Base-by-base conservation (phyloP, 106 monocot genomes). In the Hemerocallis citrina region DNA sequence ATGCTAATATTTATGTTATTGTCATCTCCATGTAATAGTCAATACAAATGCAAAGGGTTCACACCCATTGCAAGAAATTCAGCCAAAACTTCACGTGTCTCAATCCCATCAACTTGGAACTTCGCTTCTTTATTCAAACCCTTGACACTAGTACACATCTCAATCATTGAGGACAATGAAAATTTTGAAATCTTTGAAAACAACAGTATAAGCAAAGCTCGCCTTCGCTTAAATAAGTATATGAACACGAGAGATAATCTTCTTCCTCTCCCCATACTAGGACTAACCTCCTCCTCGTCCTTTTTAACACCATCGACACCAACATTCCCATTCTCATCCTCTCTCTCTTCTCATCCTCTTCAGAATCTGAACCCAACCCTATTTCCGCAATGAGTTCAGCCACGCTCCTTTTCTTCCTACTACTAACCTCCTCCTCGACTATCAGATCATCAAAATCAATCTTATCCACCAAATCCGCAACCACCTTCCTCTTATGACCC, bases 201-300 rank as follows among this genome's bases (percentile, higher is more conserved):
- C n/a, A 16, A 15, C 55, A 57, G 36, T 34, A 33, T 36, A 35
- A 6, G 61, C 29, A n/a, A 17, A 28, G 0, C 9, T 25, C 63
- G 19, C 16, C 31, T n/a, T n/a, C n/a, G 13, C 38, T 21, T 63
- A 51, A 68, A 45, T 55, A 24, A 35, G 52, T 55, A 49, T 62
- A 62, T 43, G 93, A 89, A 37, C 63, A 68, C 0, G 86, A 95
- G 12, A 95, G 60, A 27, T 95, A 89, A 55, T 89, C 89, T 95
- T 55, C 89, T 46, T 42, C 86, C 81, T 35, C 94, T 59, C 42
- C 69, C 78, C 17, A 72, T 68, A 6, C 67, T 71, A 52, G 27
- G 20, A 20, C 30, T 30, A 3, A 52, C 67, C 13, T 48, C 81
- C n/a, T n/a, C n/a, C 67, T 74, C 71, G 0, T 32, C 60, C 17